Conservation (phyloP, 331 rosid species). For the Rosa hybrid region DNA sequence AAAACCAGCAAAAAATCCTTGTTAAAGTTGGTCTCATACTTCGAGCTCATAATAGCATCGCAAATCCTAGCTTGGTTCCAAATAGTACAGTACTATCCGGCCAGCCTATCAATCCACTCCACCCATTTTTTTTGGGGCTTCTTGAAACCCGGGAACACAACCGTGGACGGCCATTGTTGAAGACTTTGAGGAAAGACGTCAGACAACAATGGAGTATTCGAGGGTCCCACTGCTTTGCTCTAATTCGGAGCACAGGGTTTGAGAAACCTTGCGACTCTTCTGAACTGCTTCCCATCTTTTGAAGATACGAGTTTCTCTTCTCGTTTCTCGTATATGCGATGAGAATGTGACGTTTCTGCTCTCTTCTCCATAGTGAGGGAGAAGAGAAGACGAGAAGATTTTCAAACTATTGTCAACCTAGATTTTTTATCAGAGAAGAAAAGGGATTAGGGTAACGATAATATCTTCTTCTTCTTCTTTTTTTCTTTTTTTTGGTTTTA, state of each 20-base stretch:
- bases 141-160: conserved; percentile 32
- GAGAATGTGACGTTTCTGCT: not conserved
- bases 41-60: conserved; percentile 43
- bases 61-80: conserved; percentile 36
- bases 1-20: conserved; percentile 27
- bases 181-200: not conserved
- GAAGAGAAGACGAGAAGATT: not conserved
- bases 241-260: not conserved
- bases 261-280: conserved; percentile 3
- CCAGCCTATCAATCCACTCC: not conserved
- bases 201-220: not conserved
- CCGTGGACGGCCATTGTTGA: conserved; percentile 7
- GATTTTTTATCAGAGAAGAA: not conserved
- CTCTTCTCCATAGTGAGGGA: not conserved
- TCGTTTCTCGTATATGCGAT: not conserved
- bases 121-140: conserved; percentile 25
- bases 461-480: too few relatives aligned
- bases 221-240: not conserved
- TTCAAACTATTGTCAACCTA: not conserved
- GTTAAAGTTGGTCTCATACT: not conserved
- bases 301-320: conserved; percentile 21
- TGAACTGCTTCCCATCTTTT: too few relatives aligned
- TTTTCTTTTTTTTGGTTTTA: too few relatives aligned
- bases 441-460: not conserved
- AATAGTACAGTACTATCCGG: conserved; percentile 11